Evolutionary conservation across 306 rosid genomes (phyloP).

Genomic region (Nissolia schottii): DNA sequence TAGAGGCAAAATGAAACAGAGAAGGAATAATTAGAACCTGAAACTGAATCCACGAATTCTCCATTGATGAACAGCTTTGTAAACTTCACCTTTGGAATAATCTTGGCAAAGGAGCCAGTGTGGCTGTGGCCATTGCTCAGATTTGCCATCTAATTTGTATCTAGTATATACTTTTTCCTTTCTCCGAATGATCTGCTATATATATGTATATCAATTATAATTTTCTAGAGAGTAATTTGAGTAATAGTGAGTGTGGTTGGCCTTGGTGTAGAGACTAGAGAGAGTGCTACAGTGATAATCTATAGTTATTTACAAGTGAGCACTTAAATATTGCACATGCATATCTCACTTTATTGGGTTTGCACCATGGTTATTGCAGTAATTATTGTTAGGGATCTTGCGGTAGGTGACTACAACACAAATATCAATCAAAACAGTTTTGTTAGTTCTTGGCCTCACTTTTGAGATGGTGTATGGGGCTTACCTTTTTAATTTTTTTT

Average conservation of each 20-base stretch:
- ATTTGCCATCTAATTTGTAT: slow-evolving; percentile 41
- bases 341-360: neutral
- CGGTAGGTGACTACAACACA: neutral
- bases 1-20: neutral
- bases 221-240: neutral
- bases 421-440: neutral
- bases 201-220: neutral
- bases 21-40: slow-evolving; percentile 47
- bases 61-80: slow-evolving; percentile 93
- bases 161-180: slow-evolving; percentile 1
- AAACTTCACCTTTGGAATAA: slow-evolving; percentile 59
- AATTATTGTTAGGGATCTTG: neutral
- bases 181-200: neutral
- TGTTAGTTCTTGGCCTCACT: neutral
- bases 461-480: neutral
- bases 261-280: neutral
- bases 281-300: too few relatives aligned
- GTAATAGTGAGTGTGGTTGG: neutral
- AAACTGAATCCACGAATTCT: slow-evolving; percentile 66
- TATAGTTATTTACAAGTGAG: slow-evolving; percentile 3
- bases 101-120: slow-evolving; percentile 25
- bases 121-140: slow-evolving; percentile 14
- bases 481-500: neutral
- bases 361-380: neutral
- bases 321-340: neutral